Base-by-base conservation (phyloP, 1,139 yeast species). In the Candida sp. region DNA sequence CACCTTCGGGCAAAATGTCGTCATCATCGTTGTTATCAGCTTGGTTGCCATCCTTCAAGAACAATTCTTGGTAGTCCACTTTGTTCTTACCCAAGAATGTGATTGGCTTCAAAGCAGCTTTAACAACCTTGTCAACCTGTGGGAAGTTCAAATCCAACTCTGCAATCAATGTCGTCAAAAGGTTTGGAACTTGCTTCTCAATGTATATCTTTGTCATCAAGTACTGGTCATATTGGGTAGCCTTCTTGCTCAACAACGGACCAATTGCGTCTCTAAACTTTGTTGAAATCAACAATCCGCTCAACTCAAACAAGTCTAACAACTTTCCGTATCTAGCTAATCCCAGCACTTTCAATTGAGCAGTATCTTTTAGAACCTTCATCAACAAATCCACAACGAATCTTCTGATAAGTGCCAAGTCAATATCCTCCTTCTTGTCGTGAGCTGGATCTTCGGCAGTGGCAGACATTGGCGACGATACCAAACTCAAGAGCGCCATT, bases 111-210 rank as follows among this genome's bases (percentile, higher is more conserved):
- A 89, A 76, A 3, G 86, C 80, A 2, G 78, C 69, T 49, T 83
- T 81, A 23, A 86, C 74, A 8, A 90, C 81, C 52, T 78, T 76
- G 44, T 83, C 83, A 4, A 90, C 75, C 31, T 79, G 78, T 0
- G 96, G 96, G 59, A 80, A 85, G 59, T 88, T 88, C 55, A 90
- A 72, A 63, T 91, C 96, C 33, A 90, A 63, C 17, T 78, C 83
- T 0, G 92, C 81, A 54, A 90, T 66, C 40, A 86, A 73, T 1
- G 73, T 68, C 0, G 93, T 78, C 9, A 90, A 72, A 28, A 83
- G 77, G 11, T 73, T 64, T 0, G 92, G 86, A 44, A 88, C 74
- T 53, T 83, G 85, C 59, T 84, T 81, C 44, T 91, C 97, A 38
- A 85, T 72, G 69, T 90, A 77, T 17, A 86, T 77, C 57, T 81